phyloP scores from a whole-genome alignment of 768 basidiomycete species.

The Tylopilus balloui region DNA sequence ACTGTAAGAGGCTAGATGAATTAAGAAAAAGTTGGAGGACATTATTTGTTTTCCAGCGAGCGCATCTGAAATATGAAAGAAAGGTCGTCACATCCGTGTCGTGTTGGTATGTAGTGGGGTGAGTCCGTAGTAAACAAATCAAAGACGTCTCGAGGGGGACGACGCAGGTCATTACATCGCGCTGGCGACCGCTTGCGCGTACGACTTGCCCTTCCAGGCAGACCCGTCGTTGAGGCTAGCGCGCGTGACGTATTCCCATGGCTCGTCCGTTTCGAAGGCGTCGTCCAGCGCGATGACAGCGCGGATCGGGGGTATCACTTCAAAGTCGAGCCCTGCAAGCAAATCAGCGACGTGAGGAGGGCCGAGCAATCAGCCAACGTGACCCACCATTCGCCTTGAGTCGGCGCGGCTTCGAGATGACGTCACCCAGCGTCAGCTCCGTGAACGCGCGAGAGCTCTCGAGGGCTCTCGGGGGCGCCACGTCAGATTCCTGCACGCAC shows the following conservation, averaged over 20 bases:
- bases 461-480: constrained; percentile 6
- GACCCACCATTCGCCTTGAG: constrained; percentile 25
- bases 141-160: neutral
- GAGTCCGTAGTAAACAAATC: too few relatives aligned
- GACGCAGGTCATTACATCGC: constrained; percentile 15
- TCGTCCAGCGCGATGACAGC: constrained; percentile 32
- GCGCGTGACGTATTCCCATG: constrained; percentile 32
- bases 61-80: constrained; percentile 9
- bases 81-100: constrained; percentile 18
- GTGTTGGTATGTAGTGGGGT: too few relatives aligned
- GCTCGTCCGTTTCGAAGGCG: constrained; percentile 24
- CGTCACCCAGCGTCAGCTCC: constrained; percentile 25
- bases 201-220: constrained; percentile 31
- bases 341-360: neutral
- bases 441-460: constrained; percentile 9
- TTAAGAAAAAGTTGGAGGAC: constrained; percentile 9
- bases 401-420: constrained; percentile 23
- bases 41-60: constrained; percentile 4
- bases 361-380: constrained; percentile 15
- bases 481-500: neutral
- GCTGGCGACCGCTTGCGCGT: constrained; percentile 26
- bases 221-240: constrained; percentile 25
- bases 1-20: constrained; percentile 10
- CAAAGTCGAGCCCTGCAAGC: constrained; percentile 25
- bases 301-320: constrained; percentile 30